phyloP scores from a whole-genome alignment of 108 stramenopile genomes.

The Skeletonema grethae region DNA sequence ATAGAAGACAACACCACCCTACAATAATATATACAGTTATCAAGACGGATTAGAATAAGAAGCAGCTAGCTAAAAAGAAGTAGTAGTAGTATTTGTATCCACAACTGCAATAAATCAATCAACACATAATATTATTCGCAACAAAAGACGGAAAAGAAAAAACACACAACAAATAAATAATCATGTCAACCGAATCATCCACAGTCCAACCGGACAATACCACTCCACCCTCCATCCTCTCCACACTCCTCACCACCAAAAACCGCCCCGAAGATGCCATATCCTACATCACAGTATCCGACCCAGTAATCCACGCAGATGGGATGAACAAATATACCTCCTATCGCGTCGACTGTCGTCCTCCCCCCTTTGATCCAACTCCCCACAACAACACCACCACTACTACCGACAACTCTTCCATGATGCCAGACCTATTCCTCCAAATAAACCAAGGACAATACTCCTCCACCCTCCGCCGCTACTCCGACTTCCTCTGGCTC shows the following conservation, averaged over 20 bases:
- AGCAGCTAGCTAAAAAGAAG: no score
- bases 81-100: no score
- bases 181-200: not conserved
- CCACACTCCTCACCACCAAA: not conserved
- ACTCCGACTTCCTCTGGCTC: constrained; percentile 97
- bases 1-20: no score
- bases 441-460: constrained; percentile 45
- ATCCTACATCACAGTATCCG: constrained; percentile 66
- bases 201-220: not conserved
- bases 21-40: no score
- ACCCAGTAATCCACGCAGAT: constrained; percentile 87
- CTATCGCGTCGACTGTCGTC: constrained; percentile 87
- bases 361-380: constrained; percentile 30
- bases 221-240: not conserved
- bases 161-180: not conserved
- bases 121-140: no score
- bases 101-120: no score
- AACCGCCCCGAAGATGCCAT: constrained; percentile 36
- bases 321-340: constrained; percentile 91
- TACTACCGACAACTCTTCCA: no score
- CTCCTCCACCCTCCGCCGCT: constrained; percentile 89
- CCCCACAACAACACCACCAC: constrained; percentile 14
- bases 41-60: no score
- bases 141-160: not conserved
- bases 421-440: constrained; percentile 54